A percentile compares a stretch with the other conserved stretches of the same genome.
Evolutionary conservation across 164 flowering plant genomes (phyloP).

Genomic region (Stephania yunnanensis): DNA sequence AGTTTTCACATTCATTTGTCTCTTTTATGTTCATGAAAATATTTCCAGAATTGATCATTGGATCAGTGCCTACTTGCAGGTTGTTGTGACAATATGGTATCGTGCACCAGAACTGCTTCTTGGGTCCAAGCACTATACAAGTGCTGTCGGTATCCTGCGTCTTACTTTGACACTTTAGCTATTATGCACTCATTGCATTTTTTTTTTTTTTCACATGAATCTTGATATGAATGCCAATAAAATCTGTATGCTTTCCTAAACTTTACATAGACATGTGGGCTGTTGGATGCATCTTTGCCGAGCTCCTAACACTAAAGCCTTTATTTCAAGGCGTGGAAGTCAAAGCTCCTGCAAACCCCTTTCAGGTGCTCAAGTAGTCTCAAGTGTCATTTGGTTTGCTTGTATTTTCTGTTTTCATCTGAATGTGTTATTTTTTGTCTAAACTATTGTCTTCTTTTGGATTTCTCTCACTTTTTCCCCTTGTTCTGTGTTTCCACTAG

Average conservation of each 20-base stretch:
- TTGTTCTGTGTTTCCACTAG: constrained; percentile 15
- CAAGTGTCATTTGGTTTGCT: neutral
- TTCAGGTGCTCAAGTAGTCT: constrained; percentile 51
- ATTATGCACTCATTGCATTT: neutral
- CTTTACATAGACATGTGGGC: constrained; percentile 88
- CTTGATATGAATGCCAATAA: neutral
- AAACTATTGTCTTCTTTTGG: neutral
- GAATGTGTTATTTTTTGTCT: neutral
- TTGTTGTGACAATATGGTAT: constrained; percentile 99
- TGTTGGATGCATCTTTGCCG: constrained; percentile 99
- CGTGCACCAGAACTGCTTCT: constrained; percentile 98
- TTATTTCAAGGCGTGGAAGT: constrained; percentile 98
- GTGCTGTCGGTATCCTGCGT: constrained; percentile 88
- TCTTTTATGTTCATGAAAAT: neutral
- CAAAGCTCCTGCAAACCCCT: constrained; percentile 80
- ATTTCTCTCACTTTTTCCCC: constrained; percentile 4
- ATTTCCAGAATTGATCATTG: constrained; percentile 5
- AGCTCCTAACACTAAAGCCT: constrained; percentile 90
- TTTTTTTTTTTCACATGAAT: neutral
- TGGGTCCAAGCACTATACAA: constrained; percentile 97
- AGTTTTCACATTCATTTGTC: neutral
- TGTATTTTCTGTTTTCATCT: neutral
- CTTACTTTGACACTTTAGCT: neutral
- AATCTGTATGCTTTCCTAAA: constrained; percentile 10
- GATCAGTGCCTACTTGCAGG: constrained; percentile 37